Base-by-base conservation (phyloP, 768 basidiomycete genomes). In the Termitomyces sp. region DNA sequence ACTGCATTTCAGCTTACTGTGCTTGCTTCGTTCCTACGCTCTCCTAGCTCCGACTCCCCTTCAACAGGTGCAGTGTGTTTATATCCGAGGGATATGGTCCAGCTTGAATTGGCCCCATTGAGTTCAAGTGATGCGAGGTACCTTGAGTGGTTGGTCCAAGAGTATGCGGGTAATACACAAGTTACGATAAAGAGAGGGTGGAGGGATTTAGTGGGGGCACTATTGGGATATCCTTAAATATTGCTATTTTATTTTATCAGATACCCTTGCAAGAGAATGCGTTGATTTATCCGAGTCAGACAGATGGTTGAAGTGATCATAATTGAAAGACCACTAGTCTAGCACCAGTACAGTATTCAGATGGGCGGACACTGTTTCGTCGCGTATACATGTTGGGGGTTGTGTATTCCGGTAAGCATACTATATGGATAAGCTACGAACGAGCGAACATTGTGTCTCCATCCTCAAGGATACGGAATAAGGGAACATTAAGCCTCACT, bases 101-200 rank as follows among this genome's bases (percentile, higher is more conserved):
- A 82, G 14, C 85, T 93, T 48, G 88, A 88, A 66, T 78, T 93
- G 0, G 86, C 89, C 1, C 85, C 90, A 7, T 70, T 90, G 57
- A 93, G 90, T 65, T 72, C 75, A 5, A 66, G 85, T 48, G 91
- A 93, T 60, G 85, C 79, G n/a, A 76, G 74, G 44, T 92, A 92
- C 66, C 71, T 92, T 35, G 88, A 90, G 67, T 92, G 89, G 88
- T 73, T 94, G 18, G 81, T 77, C 1, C 77, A 78, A 52, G 87
- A 89, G 69, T 88, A 88, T 58, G 83, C 78, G 3, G 76, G 76
- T 2, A 77, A 79, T 11, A 68, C 67, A 20, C 66, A 63, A 46
- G 66, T 81, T 4, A 65, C 76, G 18, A 67, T 83, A 4, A 77
- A 68, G 65, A 62, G 78, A n/a, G 72, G 79, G 1, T 83, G 82